A percentile compares a stretch with the other conserved stretches of the same genome.
Conservation (phyloP, 805 yeast species). For the Cyberlindnera xylosilytica region DNA sequence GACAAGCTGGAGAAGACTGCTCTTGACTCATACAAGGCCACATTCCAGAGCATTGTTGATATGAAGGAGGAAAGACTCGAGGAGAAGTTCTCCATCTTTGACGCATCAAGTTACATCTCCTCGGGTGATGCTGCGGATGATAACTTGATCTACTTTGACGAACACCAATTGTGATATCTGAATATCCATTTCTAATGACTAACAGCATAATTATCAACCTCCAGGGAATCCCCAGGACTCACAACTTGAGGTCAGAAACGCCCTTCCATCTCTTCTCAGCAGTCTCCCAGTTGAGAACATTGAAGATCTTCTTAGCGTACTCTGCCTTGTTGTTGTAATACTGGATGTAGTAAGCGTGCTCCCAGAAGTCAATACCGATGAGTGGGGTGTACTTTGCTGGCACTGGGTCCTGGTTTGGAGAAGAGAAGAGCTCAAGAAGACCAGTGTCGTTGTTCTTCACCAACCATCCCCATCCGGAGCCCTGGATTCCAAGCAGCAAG, state of each 20-base stretch:
- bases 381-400: slow-evolving; percentile 39
- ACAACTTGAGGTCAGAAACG: slow-evolving; percentile 16
- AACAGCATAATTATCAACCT: too few species aligned
- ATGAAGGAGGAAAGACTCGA: slow-evolving; percentile 39
- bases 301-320: slow-evolving; percentile 49
- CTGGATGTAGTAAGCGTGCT: slow-evolving; percentile 51
- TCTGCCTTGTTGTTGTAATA: slow-evolving; percentile 49
- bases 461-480: slow-evolving; percentile 52
- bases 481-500: slow-evolving; percentile 47
- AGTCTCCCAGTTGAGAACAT: slow-evolving; percentile 48
- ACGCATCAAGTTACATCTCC: slow-evolving; percentile 38
- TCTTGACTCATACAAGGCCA: slow-evolving; percentile 68
- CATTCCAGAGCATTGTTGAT: slow-evolving; percentile 78
- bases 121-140: slow-evolving; percentile 33
- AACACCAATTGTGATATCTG: slow-evolving; percentile 38
- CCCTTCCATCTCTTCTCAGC: slow-evolving; percentile 42
- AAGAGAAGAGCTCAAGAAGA: slow-evolving; percentile 40
- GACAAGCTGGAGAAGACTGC: slow-evolving; percentile 72
- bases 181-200: too few species aligned
- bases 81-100: slow-evolving; percentile 39
- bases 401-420: slow-evolving; percentile 47
- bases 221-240: not conserved
- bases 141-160: slow-evolving; percentile 44
- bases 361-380: slow-evolving; percentile 54
- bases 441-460: slow-evolving; percentile 43